Base-by-base conservation (phyloP, 805 yeast species). In the Candida verbasci region DNA sequence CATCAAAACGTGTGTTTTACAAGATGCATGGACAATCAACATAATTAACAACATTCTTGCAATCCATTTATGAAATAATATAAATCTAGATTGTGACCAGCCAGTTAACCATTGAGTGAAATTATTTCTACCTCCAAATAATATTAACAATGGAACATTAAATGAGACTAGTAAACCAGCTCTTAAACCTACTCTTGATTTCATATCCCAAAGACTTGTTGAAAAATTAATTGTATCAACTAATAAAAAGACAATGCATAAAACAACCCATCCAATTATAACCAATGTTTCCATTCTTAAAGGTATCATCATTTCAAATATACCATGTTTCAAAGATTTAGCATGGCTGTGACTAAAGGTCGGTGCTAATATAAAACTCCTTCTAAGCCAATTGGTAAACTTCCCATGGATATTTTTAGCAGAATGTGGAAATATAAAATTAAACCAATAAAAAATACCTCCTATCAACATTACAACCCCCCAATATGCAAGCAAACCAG, bases 121-220 rank as follows among this genome's bases (percentile, higher is more conserved):
- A 47, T 82, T 85, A 55, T 84, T 85, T 46, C 93, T 64, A 15
- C 82, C 81, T 4, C 86, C 88, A 56, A 84, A 80, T 34, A 82
- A 54, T 40, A 75, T 72, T 10, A 78, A 54, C 7, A 75, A 56
- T 1, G 91, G 89, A 39, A 78, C 64, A 24, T 76, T 38, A 34
- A 73, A 74, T 17, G 74, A 58, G 2, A 74, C 58, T 51, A 75
- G 56, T 14, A 76, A 43, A 30, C 77, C 83, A 3, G 75, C 57
- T 53, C 86, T 65, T 50, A 76, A 78, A 24, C 74, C 77, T n/a
- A 80, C 57, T 38, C 58, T 58, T 46, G 72, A 52, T 11, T 16
- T 28, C 17, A 74, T 58, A 3, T 73, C 58, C 52, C 74, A 57
- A 12, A 76, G 42, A 31, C 76, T 82, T 3, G 75, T 57, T 53